Conservation (phyloP, 108 stramenopile genomes). For the Aurantiochytrium sp. region DNA sequence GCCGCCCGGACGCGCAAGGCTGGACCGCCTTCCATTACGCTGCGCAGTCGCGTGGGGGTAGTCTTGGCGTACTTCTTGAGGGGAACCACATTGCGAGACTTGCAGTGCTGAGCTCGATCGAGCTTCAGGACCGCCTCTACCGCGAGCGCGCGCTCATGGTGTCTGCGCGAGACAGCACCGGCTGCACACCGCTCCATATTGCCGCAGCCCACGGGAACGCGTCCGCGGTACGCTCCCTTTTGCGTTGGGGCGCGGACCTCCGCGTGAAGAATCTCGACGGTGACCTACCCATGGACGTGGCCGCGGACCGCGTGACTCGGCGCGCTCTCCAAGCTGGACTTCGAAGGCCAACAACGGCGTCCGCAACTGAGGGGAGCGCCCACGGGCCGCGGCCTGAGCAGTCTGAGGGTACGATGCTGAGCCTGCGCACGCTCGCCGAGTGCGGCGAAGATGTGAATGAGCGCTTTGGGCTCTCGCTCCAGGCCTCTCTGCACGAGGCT, state of each 20-base stretch:
- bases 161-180: not conserved
- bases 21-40: constrained; percentile 20
- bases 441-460: not conserved
- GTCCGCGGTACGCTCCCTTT: not conserved
- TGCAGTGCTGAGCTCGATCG: not conserved
- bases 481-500: not conserved
- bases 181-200: constrained; percentile 20
- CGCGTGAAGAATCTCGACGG: not conserved
- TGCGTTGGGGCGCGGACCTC: not conserved
- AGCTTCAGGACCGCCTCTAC: not conserved
- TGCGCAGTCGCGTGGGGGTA: not conserved
- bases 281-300: not conserved
- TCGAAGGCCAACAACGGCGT: not conserved
- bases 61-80: not conserved
- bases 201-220: not conserved
- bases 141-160: not conserved
- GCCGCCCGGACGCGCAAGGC: not conserved
- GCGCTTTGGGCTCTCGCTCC: not conserved
- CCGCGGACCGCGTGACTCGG: not conserved
- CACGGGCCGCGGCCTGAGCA: not conserved
- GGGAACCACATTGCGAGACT: not conserved
- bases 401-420: not conserved
- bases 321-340: not conserved
- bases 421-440: not conserved
- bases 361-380: not conserved